Percentiles rank a stretch among this genome's conserved stretches.
Evolutionary conservation across 306 rosid species (phyloP).

Genomic region (Clitoria ternatea): DNA sequence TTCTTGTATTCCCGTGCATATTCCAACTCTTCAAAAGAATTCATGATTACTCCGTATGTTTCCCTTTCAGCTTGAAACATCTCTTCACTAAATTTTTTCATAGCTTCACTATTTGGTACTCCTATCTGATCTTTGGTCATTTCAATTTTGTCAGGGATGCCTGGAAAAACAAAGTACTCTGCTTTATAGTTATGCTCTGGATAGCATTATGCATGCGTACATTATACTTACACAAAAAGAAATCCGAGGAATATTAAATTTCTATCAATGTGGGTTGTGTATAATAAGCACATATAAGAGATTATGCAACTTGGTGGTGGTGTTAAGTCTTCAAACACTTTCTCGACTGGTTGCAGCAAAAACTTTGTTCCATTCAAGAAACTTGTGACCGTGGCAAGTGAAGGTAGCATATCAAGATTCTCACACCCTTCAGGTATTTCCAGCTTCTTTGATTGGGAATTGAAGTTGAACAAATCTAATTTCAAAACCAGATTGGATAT

Average conservation of each 20-base stretch:
- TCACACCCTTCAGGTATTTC: constrained; percentile 42
- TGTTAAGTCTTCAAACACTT: constrained; percentile 22
- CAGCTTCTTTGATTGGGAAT: constrained; percentile 34
- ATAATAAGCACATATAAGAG: constrained; percentile 35
- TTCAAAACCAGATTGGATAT: constrained; percentile 3
- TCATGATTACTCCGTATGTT: constrained; percentile 37
- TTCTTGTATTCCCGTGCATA: constrained; percentile 31
- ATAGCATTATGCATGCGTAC: not conserved
- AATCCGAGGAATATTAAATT: constrained; percentile 40
- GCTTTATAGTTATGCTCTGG: not conserved
- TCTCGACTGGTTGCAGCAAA: constrained; percentile 25
- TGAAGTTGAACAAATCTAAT: constrained; percentile 19
- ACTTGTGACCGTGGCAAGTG: not conserved
- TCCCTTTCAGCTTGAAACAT: constrained; percentile 23
- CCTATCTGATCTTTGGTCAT: constrained; percentile 35
- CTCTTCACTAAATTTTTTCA: not conserved
- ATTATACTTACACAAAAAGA: constrained; percentile 33
- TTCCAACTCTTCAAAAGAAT: constrained; percentile 52
- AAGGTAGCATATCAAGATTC: constrained; percentile 40
- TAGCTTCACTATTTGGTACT: not conserved
- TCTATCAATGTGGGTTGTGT: constrained; percentile 22
- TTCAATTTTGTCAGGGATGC: constrained; percentile 33
- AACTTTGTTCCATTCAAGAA: constrained; percentile 29
- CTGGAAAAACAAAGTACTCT: constrained; percentile 37
- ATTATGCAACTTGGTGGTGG: constrained; percentile 41